Percentiles rank a stretch among this genome's conserved stretches.
Evolutionary conservation across 2,329 filamentous ascomycete species (phyloP).

Genomic region (Cladosporium sp.): DNA sequence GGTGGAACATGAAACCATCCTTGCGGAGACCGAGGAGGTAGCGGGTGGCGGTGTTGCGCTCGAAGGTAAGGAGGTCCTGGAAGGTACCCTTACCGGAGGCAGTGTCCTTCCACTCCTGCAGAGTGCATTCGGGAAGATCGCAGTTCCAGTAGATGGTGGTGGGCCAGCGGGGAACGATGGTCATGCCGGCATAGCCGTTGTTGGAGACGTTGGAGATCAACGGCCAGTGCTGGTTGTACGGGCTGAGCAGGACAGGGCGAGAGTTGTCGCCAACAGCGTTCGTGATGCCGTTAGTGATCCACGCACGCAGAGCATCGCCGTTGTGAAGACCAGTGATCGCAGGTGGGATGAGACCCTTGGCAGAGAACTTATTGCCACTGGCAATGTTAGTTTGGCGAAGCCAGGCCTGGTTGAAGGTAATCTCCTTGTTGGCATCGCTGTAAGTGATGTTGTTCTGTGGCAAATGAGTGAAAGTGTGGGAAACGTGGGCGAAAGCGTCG

Average conservation of each 20-base stretch:
- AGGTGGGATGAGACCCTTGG: constrained; percentile 56
- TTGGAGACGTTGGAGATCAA: constrained; percentile 47
- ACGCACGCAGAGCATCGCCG: constrained; percentile 56
- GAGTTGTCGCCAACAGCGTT: constrained; percentile 62
- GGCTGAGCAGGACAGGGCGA: constrained; percentile 50
- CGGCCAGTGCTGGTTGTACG: constrained; percentile 52
- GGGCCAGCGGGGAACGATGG: constrained; percentile 57
- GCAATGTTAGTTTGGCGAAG: constrained; percentile 50
- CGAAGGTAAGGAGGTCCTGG: constrained; percentile 47
- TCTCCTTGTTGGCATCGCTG: constrained; percentile 53
- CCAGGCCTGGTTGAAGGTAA: constrained; percentile 59
- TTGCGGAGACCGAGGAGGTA: constrained; percentile 54
- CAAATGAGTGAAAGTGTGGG: constrained; percentile 60
- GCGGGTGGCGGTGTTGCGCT: constrained; percentile 51
- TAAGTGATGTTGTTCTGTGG: constrained; percentile 59
- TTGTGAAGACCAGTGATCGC: constrained; percentile 63
- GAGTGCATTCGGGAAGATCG: constrained; percentile 53
- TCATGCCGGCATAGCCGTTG: constrained; percentile 55
- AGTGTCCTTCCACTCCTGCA: constrained; percentile 58
- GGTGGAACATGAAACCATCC: constrained; percentile 61
- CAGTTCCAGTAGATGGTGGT: constrained; percentile 64
- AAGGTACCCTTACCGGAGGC: constrained; percentile 53
- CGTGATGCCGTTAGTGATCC: constrained; percentile 56
- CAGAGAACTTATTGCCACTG: constrained; percentile 45
- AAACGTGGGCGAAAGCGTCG: constrained; percentile 55